Evolutionary conservation across 176 grass and related monocot genomes (phyloP).

Genomic region (Ampelocalamus luodianensis): DNA sequence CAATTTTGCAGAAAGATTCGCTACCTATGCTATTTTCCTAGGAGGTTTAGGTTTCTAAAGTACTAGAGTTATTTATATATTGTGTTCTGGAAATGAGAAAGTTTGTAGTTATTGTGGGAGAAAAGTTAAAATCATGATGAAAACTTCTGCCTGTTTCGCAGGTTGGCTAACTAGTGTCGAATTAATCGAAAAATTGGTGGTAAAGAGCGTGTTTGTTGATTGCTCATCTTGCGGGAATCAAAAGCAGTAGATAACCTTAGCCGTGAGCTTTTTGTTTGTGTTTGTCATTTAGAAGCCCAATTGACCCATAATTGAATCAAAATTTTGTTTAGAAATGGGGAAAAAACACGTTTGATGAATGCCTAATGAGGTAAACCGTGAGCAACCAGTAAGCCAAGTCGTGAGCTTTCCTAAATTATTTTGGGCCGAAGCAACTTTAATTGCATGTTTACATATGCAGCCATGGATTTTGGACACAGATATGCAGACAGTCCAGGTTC

Average conservation of each 20-base stretch:
- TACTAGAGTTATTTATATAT: conserved; percentile 20
- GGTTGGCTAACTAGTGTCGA: neutral
- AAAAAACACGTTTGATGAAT: neutral
- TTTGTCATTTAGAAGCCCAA: neutral
- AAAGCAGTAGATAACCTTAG: neutral
- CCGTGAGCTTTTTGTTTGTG: neutral
- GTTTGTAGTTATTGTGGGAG: neutral
- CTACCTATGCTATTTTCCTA: neutral
- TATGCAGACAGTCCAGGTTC: too few species aligned
- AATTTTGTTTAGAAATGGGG: neutral
- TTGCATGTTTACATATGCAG: neutral
- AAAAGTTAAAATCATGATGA: conserved; percentile 11
- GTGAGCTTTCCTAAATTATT: neutral
- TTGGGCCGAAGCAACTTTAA: neutral
- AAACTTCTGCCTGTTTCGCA: neutral
- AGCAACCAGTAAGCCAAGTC: neutral
- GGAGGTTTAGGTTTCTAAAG: neutral
- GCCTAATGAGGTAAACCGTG: neutral
- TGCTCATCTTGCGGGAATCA: neutral
- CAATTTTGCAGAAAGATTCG: neutral
- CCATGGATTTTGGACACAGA: neutral
- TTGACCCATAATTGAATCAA: neutral
- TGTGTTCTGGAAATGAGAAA: too few species aligned
- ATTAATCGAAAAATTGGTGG: neutral
- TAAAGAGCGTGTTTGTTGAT: conserved; percentile 2